Evolutionary conservation across 257 asterid genomes (phyloP).

Genomic region (Voacanga thouarsii): DNA sequence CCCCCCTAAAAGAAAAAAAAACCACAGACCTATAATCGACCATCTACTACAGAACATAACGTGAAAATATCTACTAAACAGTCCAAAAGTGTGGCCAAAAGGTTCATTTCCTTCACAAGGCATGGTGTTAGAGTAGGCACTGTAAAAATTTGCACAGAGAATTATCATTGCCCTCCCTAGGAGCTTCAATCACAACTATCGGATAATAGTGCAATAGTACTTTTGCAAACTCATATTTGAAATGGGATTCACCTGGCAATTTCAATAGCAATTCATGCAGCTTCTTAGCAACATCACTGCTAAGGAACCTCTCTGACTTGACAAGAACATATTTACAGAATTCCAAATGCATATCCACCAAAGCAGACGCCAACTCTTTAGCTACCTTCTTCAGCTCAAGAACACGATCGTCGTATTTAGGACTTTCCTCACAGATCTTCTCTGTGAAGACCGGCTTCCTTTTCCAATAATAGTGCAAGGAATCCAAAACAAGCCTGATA

Average conservation of each 20-base stretch:
- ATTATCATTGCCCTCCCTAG: constrained; percentile 57
- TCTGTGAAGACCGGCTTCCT: constrained; percentile 42
- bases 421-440: constrained; percentile 36
- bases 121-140: no score
- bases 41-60: constrained; percentile 68
- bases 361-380: constrained; percentile 60
- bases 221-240: constrained; percentile 90
- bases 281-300: constrained; percentile 44
- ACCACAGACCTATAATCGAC: constrained; percentile 68
- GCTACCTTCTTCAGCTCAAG: constrained; percentile 40
- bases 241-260: constrained; percentile 82
- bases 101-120: no score
- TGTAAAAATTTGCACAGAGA: no score
- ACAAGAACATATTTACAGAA: constrained; percentile 69
- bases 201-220: constrained; percentile 81
- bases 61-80: constrained; percentile 60
- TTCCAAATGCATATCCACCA: constrained; percentile 78
- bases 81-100: constrained; percentile 71
- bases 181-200: constrained; percentile 49
- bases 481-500: constrained; percentile 73
- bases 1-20: background rate
- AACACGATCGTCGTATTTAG: constrained; percentile 32
- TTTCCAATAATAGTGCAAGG: constrained; percentile 66
- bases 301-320: constrained; percentile 68
- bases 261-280: constrained; percentile 86